Evolutionary conservation across 2,329 filamentous ascomycete genomes (phyloP).

Genomic region (Pseudocercospora macadamiae): DNA sequence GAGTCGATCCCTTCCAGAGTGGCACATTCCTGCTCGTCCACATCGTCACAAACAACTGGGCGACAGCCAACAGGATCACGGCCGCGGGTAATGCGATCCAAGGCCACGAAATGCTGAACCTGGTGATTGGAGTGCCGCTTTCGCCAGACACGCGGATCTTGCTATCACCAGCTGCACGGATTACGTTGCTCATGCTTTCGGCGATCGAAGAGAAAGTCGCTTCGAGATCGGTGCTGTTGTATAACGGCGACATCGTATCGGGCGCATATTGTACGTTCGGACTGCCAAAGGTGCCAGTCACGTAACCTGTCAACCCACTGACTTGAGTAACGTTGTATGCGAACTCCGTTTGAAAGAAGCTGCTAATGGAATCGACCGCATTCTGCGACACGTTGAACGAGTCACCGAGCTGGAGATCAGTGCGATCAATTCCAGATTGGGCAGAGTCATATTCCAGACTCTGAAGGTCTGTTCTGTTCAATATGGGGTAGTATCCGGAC

Average conservation of each 20-base stretch:
- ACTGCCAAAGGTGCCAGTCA: not conserved
- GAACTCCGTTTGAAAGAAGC: slow-evolving; percentile 12
- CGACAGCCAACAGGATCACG: slow-evolving; percentile 9
- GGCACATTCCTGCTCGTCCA: not conserved
- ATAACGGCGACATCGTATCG: slow-evolving; percentile 15
- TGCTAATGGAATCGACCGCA: slow-evolving; percentile 12
- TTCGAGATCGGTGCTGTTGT: slow-evolving; percentile 10
- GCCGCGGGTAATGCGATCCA: slow-evolving; percentile 12
- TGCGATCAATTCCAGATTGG: slow-evolving; percentile 8
- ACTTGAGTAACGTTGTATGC: not conserved
- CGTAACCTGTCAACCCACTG: slow-evolving; percentile 12
- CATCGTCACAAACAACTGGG: slow-evolving; percentile 10
- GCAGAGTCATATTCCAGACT: not conserved
- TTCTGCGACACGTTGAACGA: slow-evolving; percentile 20
- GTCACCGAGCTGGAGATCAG: slow-evolving; percentile 11
- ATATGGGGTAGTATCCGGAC: not conserved
- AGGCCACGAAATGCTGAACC: slow-evolving; percentile 6
- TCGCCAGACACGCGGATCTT: not conserved
- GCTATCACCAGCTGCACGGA: slow-evolving; percentile 2
- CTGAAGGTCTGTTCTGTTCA: not conserved
- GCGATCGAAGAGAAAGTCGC: slow-evolving; percentile 17
- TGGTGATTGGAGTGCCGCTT: slow-evolving; percentile 2
- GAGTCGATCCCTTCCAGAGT: slow-evolving; percentile 21
- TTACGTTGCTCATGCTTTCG: slow-evolving; percentile 22
- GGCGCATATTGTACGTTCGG: slow-evolving; percentile 4